Base-by-base conservation (phyloP, 2,329 filamentous ascomycete genomes). In the Sporothrix dimorphospora region DNA sequence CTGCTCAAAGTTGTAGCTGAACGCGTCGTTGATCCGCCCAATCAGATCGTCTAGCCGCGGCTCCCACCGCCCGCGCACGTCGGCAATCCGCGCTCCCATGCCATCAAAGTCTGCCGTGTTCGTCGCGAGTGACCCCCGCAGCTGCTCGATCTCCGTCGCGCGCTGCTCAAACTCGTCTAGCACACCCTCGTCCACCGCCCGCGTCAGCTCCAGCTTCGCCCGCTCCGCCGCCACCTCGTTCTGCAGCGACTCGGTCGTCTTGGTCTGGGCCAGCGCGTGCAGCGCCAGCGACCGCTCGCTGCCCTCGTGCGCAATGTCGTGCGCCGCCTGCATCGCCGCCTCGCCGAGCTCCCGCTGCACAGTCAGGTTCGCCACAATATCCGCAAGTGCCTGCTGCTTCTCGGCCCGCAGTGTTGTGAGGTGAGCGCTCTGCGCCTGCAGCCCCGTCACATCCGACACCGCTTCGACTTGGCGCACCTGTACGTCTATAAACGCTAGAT, bases 1-100 rank as follows among this genome's bases (percentile, higher is more conserved):
- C 79, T 95, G 91, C 78, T 93, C 89, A 80, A 99, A 98, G 78
- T 97, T 98, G 80, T 95, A 91, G 6, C 92, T 90, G 81, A 99
- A 99, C 0, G 94, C 94, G 66, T 93, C 89, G 79, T 93, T 97
- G 81, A 99, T 98, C 78, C 90, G 90, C 24, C 84, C 83, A 53
- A 98, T 87, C 2, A 99, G 86, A 27, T 84, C 85, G 76, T 98
- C 94, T 2, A 99, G 86, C 76, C 87, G 83, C 0, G 94, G 94
- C 81, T 98, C 96, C 93, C 94, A 99, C 74, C 88, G 85, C 19
- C 84, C 83, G 76, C 91, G 90, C 71, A 97, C 82, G 49, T 89
- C 85, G 0, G 83, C 81, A 74, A 97, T 95, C 63, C 87, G 85
- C 14, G 79, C 78, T 19, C 85, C 83, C 19, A 91, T 81, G 2